A percentile compares a stretch with the other conserved stretches of the same genome.
phyloP scores from a whole-genome alignment of 2,329 filamentous ascomycete species.

The Pseudopithomyces maydicus region DNA sequence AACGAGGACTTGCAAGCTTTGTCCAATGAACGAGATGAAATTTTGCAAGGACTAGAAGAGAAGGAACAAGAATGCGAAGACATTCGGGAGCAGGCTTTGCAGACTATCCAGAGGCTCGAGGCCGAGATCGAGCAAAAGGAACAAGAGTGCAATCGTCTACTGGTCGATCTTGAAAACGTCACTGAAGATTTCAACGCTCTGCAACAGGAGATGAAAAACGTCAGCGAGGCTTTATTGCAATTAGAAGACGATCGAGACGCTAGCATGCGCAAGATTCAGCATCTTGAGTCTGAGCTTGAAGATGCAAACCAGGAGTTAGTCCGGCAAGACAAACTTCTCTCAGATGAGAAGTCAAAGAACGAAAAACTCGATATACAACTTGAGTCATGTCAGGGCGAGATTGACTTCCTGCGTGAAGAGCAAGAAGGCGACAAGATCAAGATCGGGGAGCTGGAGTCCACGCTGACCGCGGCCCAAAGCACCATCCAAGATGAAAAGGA shows the following conservation, averaged over 20 bases:
- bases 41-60: slow-evolving; percentile 72
- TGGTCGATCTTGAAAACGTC: slow-evolving; percentile 73
- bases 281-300: slow-evolving; percentile 79
- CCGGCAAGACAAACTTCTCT: slow-evolving; percentile 79
- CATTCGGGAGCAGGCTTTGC: slow-evolving; percentile 62
- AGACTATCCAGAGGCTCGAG: slow-evolving; percentile 62
- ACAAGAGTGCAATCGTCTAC: slow-evolving; percentile 71
- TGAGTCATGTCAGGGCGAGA: slow-evolving; percentile 90
- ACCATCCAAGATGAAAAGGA: slow-evolving; percentile 85
- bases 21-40: slow-evolving; percentile 85
- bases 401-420: slow-evolving; percentile 93
- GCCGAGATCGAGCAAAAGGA: slow-evolving; percentile 73
- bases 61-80: slow-evolving; percentile 59
- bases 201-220: slow-evolving; percentile 89
- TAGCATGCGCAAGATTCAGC: slow-evolving; percentile 77
- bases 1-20: slow-evolving; percentile 80
- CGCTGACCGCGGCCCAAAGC: slow-evolving; percentile 78
- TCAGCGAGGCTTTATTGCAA: slow-evolving; percentile 83
- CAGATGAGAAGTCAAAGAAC: slow-evolving; percentile 85
- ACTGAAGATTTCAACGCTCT: slow-evolving; percentile 89
- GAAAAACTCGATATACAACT: slow-evolving; percentile 88
- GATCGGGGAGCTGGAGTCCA: slow-evolving; percentile 89
- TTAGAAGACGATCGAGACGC: slow-evolving; percentile 88
- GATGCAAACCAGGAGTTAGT: slow-evolving; percentile 88
- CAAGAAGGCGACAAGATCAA: slow-evolving; percentile 98